Base-by-base conservation (phyloP, 73 alveolate species). In the Blepharisma japonicum region DNA sequence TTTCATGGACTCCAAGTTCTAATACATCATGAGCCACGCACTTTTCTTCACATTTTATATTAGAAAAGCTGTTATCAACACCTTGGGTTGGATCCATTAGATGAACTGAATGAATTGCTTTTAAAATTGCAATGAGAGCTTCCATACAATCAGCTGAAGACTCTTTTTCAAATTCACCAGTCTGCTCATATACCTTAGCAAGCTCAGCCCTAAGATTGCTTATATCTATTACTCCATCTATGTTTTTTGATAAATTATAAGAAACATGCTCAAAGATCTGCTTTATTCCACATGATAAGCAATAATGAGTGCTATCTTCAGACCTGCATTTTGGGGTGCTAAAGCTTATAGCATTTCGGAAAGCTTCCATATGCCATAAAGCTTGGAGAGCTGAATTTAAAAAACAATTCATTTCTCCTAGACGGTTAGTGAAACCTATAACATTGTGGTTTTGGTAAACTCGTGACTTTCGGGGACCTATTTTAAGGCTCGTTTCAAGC, bases 391-490 rank as follows among this genome's bases (percentile, higher is more conserved):
- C 74, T 1, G 74, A 61, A 25, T 61, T 61, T 61, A 61, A 25
- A 25, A 61, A 61, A 61, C 74, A 61, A 39, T 61, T 61, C 50
- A 39, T 14, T 25, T 61, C 74, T 8, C 74, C 74, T 11, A n/a
- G 47, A 25, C 46, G 38, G 47, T 61, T 61, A 9, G 2, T n/a
- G 74, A 61, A 61, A 61, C 74, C 74, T 20, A 25, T 61, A 9
- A 61, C 23, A 14, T 61, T 25, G 14, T 8, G 74, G 4, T 8
- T 61, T n/a, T 53, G 67, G 4, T 1, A 11, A 14, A 53, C 67
- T 53, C 67, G 5, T 0, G 67, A 53, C 4, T 53, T 53, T 1
- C 67, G 3, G n/a, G n/a, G 67, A 53, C 23, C n/a, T 53, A 14
- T 53, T 14, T 53, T 53, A 53, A 4, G 67, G 42, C 3, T 32